These are phyloP conservation scores for Colletotrichum lindemuthianum DNA, from an alignment of 2,329 filamentous ascomycete species.

Conservation along the genomic window DNA sequence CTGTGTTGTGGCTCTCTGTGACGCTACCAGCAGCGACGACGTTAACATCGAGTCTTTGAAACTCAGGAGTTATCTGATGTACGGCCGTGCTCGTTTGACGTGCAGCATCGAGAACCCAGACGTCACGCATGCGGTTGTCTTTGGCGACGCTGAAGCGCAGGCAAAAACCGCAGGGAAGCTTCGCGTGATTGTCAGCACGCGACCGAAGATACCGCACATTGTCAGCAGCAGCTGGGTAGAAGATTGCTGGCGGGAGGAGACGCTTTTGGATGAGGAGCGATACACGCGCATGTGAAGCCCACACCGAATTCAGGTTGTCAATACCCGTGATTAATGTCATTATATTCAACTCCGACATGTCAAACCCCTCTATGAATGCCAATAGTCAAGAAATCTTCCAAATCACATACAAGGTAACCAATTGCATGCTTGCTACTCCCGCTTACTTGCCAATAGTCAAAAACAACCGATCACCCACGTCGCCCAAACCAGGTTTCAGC, in stretches of 20 bases:
- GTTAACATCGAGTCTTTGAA: slow-evolving; percentile 43
- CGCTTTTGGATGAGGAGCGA: slow-evolving; percentile 81
- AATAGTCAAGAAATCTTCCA: neutral
- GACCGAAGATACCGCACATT: slow-evolving; percentile 70
- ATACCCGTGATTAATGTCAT: slow-evolving; percentile 12
- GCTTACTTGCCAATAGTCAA: slow-evolving; percentile 84
- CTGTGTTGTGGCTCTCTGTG: slow-evolving; percentile 54
- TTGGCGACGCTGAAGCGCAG: slow-evolving; percentile 50
- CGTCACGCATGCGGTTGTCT: slow-evolving; percentile 78
- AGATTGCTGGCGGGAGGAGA: slow-evolving; percentile 82
- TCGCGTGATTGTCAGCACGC: slow-evolving; percentile 44
- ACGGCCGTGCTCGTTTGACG: slow-evolving; percentile 72
- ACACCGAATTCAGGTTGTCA: neutral
- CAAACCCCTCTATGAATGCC: slow-evolving; percentile 9
- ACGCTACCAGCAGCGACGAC: slow-evolving; percentile 38
- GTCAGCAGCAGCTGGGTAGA: slow-evolving; percentile 79
- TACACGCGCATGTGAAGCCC: slow-evolving; percentile 49
- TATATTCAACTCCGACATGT: slow-evolving; percentile 20
- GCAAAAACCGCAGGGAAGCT: slow-evolving; percentile 51
- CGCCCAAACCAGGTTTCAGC: slow-evolving; percentile 89
- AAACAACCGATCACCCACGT: slow-evolving; percentile 91
- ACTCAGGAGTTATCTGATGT: slow-evolving; percentile 69
- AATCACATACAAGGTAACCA: neutral
- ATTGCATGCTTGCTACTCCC: neutral
- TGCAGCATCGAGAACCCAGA: slow-evolving; percentile 59